Evolutionary conservation across 176 grass and related monocot species (phyloP).

Genomic region (Poa annua): DNA sequence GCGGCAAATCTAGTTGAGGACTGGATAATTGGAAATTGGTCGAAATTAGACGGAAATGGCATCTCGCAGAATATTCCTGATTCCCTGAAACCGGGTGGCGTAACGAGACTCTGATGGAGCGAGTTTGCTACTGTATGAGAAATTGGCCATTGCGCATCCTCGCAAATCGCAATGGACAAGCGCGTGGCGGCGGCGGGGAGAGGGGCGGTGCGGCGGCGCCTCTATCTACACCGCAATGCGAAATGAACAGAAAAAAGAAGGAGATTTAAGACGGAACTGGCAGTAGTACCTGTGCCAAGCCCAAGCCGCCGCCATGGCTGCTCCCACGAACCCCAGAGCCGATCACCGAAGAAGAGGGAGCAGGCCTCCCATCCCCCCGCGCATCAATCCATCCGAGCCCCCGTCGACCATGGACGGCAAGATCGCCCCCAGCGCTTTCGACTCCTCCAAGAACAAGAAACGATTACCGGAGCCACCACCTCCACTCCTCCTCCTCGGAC

Average conservation of each 20-base stretch:
- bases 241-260: constrained; percentile 9
- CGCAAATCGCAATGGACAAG: too few species aligned
- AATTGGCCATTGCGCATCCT: too few species aligned
- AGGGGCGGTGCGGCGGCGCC: background rate
- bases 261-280: constrained; percentile 7
- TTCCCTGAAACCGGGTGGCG: background rate
- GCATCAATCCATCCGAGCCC: constrained; percentile 61
- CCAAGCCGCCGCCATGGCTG: constrained; percentile 22
- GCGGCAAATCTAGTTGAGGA: background rate
- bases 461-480: constrained; percentile 3
- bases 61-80: constrained; percentile 12
- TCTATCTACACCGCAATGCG: constrained; percentile 1
- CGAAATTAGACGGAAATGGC: background rate
- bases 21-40: background rate
- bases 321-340: background rate
- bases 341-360: constrained; percentile 53
- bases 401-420: constrained; percentile 53
- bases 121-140: too few species aligned
- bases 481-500: background rate
- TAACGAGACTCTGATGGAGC: background rate
- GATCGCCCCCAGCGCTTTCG: constrained; percentile 21
- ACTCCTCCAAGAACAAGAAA: constrained; percentile 19
- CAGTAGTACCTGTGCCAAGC: constrained; percentile 46
- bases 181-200: background rate
- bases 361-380: constrained; percentile 53